These are phyloP conservation scores for Mucor sp. DNA, from an alignment of 371 early-diverging fungal species.

Conservation along the genomic window DNA sequence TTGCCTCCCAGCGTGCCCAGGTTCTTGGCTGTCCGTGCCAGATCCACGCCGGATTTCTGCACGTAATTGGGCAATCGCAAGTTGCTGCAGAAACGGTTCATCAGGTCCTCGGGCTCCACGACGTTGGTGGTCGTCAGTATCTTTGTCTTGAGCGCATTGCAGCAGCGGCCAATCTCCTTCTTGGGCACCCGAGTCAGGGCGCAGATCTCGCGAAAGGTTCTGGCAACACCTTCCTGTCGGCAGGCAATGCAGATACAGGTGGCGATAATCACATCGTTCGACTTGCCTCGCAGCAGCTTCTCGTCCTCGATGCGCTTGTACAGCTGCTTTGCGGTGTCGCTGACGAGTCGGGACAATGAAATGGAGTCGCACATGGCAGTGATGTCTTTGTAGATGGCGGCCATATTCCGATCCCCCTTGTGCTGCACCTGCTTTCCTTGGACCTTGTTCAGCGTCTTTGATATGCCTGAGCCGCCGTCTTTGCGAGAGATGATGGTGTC, in stretches of 20 bases:
- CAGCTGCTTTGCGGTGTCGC: slow-evolving; percentile 93
- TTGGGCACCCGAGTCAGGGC: slow-evolving; percentile 91
- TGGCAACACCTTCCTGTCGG: slow-evolving; percentile 84
- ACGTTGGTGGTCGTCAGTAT: slow-evolving; percentile 65
- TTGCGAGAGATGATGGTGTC: slow-evolving; percentile 88
- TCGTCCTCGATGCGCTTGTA: slow-evolving; percentile 90
- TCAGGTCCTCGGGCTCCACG: slow-evolving; percentile 75
- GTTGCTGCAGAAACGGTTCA: slow-evolving; percentile 86
- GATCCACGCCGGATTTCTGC: slow-evolving; percentile 65
- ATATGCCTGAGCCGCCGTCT: slow-evolving; percentile 79
- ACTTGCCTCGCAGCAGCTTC: slow-evolving; percentile 88
- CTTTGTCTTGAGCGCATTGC: slow-evolving; percentile 73
- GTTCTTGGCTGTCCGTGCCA: slow-evolving; percentile 76
- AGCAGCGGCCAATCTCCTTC: slow-evolving; percentile 88
- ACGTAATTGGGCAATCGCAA: slow-evolving; percentile 72
- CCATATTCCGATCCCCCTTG: slow-evolving; percentile 77
- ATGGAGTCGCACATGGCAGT: slow-evolving; percentile 89
- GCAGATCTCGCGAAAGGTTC: slow-evolving; percentile 98
- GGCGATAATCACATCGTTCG: slow-evolving; percentile 89
- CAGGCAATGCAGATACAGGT: slow-evolving; percentile 98
- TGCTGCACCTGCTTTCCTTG: slow-evolving; percentile 40
- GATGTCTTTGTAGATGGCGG: slow-evolving; percentile 93
- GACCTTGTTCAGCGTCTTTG: slow-evolving; percentile 72
- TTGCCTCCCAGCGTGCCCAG: slow-evolving; percentile 87
- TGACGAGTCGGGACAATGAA: slow-evolving; percentile 80